These are phyloP conservation scores for Pezicula neosporulosa DNA, from an alignment of 2,329 filamentous ascomycete genomes.

Conservation along the genomic window DNA sequence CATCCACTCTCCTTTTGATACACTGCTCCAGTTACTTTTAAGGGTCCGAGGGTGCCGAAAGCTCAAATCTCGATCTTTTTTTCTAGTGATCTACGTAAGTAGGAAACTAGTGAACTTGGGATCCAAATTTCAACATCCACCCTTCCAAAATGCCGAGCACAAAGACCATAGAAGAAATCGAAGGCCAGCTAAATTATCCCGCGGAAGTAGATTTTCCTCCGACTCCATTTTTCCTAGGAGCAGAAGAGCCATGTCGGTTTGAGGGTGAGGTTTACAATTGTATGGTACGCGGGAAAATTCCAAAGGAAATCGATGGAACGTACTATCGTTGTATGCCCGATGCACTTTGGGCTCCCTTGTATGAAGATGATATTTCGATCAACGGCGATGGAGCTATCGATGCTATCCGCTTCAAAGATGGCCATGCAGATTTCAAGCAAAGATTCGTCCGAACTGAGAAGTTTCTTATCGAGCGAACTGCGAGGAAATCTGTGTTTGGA, in stretches of 20 bases:
- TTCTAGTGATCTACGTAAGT: too few species aligned
- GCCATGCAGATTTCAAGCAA: constrained; percentile 39
- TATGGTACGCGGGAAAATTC: constrained; percentile 33
- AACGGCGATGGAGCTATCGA: constrained; percentile 36
- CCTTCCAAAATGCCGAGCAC: too few species aligned
- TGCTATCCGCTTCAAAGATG: constrained; percentile 36
- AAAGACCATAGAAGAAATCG: neutral
- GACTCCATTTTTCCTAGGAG: neutral
- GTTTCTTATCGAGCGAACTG: constrained; percentile 25
- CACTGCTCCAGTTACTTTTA: too few species aligned
- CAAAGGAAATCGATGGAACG: constrained; percentile 36
- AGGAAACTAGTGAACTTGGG: too few species aligned
- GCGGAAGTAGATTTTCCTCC: neutral
- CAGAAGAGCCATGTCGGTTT: constrained; percentile 26
- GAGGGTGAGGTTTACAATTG: constrained; percentile 33
- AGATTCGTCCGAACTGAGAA: constrained; percentile 39
- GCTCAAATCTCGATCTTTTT: too few species aligned
- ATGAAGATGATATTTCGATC: constrained; percentile 42
- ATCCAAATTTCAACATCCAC: too few species aligned
- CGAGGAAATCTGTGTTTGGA: constrained; percentile 22
- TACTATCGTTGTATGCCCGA: constrained; percentile 39
- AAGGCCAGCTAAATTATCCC: neutral
- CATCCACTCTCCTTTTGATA: too few species aligned
- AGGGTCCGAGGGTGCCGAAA: too few species aligned
- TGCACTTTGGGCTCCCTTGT: constrained; percentile 46